Conservation (phyloP, 2,329 filamentous ascomycete species). For the Helotiales sp. region DNA sequence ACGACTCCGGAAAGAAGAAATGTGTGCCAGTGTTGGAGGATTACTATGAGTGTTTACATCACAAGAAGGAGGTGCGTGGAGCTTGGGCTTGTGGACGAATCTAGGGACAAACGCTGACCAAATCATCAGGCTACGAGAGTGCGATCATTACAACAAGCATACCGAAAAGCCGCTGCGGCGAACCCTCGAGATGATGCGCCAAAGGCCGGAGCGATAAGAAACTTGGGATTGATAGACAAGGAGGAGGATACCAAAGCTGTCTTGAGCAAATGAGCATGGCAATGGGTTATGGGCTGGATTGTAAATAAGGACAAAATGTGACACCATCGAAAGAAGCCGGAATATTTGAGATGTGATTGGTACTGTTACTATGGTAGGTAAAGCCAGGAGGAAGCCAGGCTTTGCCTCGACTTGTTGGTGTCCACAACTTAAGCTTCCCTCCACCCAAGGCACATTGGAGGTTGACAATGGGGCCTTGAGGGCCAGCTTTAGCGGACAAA, state of each 20-base stretch:
- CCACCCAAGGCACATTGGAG: too few species aligned
- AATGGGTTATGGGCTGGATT: conserved; percentile 23
- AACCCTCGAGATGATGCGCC: conserved; percentile 80
- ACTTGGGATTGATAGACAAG: conserved; percentile 81
- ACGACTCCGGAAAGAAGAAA: conserved; percentile 82
- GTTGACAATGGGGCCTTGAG: too few species aligned
- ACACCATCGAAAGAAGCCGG: conserved; percentile 9
- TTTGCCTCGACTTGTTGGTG: neutral
- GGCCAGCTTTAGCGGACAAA: too few species aligned
- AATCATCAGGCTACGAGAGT: conserved; percentile 69
- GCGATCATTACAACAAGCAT: conserved; percentile 79
- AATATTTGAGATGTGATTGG: neutral
- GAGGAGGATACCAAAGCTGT: conserved; percentile 77
- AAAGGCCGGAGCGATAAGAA: conserved; percentile 84
- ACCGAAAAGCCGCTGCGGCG: conserved; percentile 77
- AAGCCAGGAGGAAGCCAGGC: neutral
- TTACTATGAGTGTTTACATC: conserved; percentile 98
- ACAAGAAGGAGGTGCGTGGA: conserved; percentile 89
- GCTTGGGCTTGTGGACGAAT: neutral
- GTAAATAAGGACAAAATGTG: conserved; percentile 39
- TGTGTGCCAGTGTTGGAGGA: conserved; percentile 87
- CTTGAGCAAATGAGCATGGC: conserved; percentile 43
- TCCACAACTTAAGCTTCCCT: too few species aligned
- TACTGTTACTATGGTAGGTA: neutral
- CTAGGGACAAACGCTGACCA: conserved; percentile 12